These are phyloP conservation scores for Xylariaceae sp. DNA, from an alignment of 2,329 filamentous ascomycete genomes.

Conservation along the genomic window DNA sequence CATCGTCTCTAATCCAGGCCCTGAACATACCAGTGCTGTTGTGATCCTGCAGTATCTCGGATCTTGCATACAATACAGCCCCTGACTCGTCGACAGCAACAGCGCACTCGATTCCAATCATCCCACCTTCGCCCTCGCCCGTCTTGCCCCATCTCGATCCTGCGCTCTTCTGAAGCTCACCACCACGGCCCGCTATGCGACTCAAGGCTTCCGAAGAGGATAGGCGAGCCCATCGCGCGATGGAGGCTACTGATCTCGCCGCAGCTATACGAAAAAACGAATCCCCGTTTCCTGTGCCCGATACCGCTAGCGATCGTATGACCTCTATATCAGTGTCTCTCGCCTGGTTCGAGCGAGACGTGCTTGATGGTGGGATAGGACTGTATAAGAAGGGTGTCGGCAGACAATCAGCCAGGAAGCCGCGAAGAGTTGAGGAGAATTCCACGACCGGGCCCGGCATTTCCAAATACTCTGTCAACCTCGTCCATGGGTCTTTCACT, in stretches of 20 bases:
- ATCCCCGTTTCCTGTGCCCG: slow-evolving; percentile 83
- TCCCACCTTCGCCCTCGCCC: slow-evolving; percentile 76
- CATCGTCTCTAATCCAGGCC: slow-evolving; percentile 64
- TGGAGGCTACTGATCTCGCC: slow-evolving; percentile 65
- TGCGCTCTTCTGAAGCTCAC: slow-evolving; percentile 69
- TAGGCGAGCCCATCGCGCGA: slow-evolving; percentile 57
- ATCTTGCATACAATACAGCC: slow-evolving; percentile 37
- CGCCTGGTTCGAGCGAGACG: background rate
- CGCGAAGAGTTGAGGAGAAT: slow-evolving; percentile 40
- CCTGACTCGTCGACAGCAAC: slow-evolving; percentile 42
- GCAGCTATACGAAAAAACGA: slow-evolving; percentile 73
- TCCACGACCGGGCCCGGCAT: slow-evolving; percentile 34
- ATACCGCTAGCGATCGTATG: slow-evolving; percentile 53
- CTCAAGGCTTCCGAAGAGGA: slow-evolving; percentile 55
- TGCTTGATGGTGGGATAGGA: slow-evolving; percentile 24
- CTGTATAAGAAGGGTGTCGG: slow-evolving; percentile 43
- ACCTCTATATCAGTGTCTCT: slow-evolving; percentile 23
- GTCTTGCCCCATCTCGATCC: slow-evolving; percentile 66
- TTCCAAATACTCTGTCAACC: slow-evolving; percentile 14
- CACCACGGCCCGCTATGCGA: slow-evolving; percentile 62
- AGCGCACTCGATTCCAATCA: slow-evolving; percentile 71
- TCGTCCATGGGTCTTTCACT: slow-evolving; percentile 19
- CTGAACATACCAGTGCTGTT: slow-evolving; percentile 88
- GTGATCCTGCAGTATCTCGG: slow-evolving; percentile 65
- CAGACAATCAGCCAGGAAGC: slow-evolving; percentile 55